Evolutionary conservation across 192 early-diverging fungal genomes (phyloP), one percentile per base, ranked within the genome.

Genomic region (Umbelopsis vinacea): DNA sequence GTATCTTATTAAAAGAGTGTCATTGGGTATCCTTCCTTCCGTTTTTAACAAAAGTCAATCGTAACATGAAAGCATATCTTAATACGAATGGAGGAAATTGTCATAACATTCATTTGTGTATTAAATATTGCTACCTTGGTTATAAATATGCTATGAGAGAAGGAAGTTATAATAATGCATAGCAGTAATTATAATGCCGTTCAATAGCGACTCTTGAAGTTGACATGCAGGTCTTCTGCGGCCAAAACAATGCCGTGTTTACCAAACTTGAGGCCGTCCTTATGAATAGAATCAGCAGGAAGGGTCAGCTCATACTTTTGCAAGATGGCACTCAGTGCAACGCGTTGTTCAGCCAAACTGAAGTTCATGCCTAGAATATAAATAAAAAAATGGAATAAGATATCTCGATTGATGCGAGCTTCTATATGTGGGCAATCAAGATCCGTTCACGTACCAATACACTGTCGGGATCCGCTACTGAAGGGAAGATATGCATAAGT

Each of bases 121-220:
- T 29, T 29, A 3, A n/a, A 29, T 29, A 29, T 29, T 29, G 29
- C 29, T 29, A 29, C 29, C 29, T 29, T 29, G 3, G 29, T 29
- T n/a, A 3, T 29, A 2, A 29, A 29, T 29, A 29, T 29, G 29
- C 3, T 3, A 29, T 29, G 29, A 29, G 29, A 29, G 1, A 29
- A 29, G 1, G 29, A 3, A 29, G 29, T 29, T 43, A 43, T 43
- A 6, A 11, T 43, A 43, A 11, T 43, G 11, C 40, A 43, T 43
- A 43, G 40, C 11, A 29, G 40, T 43, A 1, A 21, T 21, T 19
- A 26, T 3, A 29, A 29, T 24, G 24, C 4, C 29, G 11, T 84
- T 85, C 72, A 83, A 81, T 57, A 83, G 76, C 6, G 26, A 45
- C 53, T 43, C 19, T 67, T 67, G 15, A 67, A 67, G 9, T 38